Percentiles rank a stretch among this genome's conserved stretches.
Conservation (phyloP, 2,329 filamentous ascomycete species). For the Aureobasidium sp. region DNA sequence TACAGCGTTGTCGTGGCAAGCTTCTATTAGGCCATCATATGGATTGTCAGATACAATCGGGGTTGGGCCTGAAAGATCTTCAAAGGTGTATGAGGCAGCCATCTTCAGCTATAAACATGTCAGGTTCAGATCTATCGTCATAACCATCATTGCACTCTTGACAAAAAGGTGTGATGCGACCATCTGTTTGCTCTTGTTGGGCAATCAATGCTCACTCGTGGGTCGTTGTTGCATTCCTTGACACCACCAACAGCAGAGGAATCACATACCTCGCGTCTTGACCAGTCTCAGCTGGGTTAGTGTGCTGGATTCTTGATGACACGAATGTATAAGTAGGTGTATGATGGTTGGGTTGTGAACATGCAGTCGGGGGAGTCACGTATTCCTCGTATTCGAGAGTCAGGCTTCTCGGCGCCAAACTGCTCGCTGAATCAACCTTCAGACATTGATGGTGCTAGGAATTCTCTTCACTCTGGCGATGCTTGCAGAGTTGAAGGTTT, state of each 20-base stretch:
- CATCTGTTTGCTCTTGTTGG: background rate
- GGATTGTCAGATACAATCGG: conserved; percentile 52
- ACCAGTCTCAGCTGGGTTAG: background rate
- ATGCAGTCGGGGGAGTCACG: background rate
- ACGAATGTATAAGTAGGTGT: background rate
- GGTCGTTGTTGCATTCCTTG: background rate
- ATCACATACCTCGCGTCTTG: background rate
- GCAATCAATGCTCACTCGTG: background rate
- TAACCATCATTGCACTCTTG: background rate
- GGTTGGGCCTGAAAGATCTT: conserved; percentile 26
- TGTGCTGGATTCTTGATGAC: background rate
- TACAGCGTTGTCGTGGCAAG: conserved; percentile 61
- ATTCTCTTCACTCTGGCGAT: background rate
- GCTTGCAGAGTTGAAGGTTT: background rate
- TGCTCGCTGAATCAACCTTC: background rate
- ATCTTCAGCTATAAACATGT: conserved; percentile 16
- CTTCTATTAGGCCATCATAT: conserved; percentile 63
- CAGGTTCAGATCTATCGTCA: background rate
- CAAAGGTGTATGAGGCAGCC: conserved; percentile 30
- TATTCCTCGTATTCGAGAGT: background rate
- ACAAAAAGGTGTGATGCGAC: background rate
- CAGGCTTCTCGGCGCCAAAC: background rate
- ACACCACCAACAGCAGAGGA: too few species aligned
- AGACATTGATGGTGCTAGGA: too few species aligned
- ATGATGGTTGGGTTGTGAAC: background rate